phyloP scores from a whole-genome alignment of 108 stramenopile genomes.

The Fragilariopsis cylindrus region DNA sequence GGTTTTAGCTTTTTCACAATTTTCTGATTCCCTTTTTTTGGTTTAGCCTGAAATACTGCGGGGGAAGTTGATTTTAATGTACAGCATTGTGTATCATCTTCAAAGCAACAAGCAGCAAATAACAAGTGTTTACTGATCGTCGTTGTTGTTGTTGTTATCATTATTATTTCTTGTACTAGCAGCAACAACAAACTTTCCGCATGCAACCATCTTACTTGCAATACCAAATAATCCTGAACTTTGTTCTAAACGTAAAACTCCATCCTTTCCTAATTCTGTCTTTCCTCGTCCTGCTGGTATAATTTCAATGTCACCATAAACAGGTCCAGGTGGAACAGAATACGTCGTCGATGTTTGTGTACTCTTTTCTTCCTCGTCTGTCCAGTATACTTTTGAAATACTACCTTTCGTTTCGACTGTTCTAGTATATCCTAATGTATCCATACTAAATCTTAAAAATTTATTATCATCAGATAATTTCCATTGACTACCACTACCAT shows the following conservation, averaged over 20 bases:
- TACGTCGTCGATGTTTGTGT: constrained; percentile 65
- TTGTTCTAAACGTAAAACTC: constrained; percentile 73
- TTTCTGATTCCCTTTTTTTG: too few relatives aligned
- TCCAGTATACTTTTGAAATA: constrained; percentile 78
- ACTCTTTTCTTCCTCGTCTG: constrained; percentile 51
- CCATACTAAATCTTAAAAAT: constrained; percentile 62
- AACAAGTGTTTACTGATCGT: too few relatives aligned
- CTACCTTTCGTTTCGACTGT: constrained; percentile 84
- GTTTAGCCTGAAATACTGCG: too few relatives aligned
- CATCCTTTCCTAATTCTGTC: constrained; percentile 44
- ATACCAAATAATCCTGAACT: constrained; percentile 70
- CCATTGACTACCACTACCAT: constrained; percentile 58
- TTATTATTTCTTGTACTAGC: too few relatives aligned
- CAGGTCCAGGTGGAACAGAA: constrained; percentile 71
- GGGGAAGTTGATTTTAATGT: too few relatives aligned
- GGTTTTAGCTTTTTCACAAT: too few relatives aligned
- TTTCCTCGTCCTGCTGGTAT: constrained; percentile 39
- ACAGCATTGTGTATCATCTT: too few relatives aligned
- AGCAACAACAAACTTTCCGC: constrained; percentile 61
- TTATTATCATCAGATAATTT: constrained; percentile 66
- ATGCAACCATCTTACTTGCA: constrained; percentile 55
- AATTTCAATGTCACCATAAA: constrained; percentile 71
- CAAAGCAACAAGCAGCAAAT: too few relatives aligned
- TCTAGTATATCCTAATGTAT: constrained; percentile 65
- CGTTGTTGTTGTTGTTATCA: too few relatives aligned